Base-by-base conservation (phyloP, 306 rosid genomes). In the Argentina anserina region DNA sequence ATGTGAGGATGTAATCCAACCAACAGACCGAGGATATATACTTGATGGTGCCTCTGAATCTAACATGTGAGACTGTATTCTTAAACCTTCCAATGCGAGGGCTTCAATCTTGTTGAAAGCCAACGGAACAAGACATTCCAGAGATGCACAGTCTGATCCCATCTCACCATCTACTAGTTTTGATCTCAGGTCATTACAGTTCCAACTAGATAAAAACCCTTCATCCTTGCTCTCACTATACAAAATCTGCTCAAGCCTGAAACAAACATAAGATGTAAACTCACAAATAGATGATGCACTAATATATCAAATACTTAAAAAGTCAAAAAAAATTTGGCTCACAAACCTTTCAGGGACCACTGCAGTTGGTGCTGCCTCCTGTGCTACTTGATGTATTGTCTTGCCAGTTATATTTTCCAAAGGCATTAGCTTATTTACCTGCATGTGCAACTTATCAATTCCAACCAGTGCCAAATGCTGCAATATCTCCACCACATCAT, bases 361-460 rank as follows among this genome's bases (percentile, higher is more conserved):
- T 41, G 2, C 63, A 69, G 76, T 34, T 23, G 77, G 67, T 62
- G 49, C 67, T 56, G 79, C 81, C 55, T 81, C 79, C 18, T 9
- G 25, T 36, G 65, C 65, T 65, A 86, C 71, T 46, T 84, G 75
- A 60, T 75, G 81, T 55, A 92, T 78, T 70, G 91, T 89, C 78
- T 86, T 89, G 49, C 97, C 97, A 0, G 84, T 84, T 70, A 89
- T 80, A 80, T 87, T 91, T 50, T 84, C 88, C 84, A 86, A 81
- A 50, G 91, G 88, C 85, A 86, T 79, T 74, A 86, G 75, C 66
- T 74, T 79, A 72, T 55, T 50, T 34, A 81, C 70, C 79, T 83
- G 76, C 31, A 60, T 37, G 9, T 67, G 59, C 62, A 92, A 65
- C 58, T 79, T 81, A 61, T 86, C 82, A 43, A 71, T 83, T 76